Evolutionary conservation across 179 eudicot genomes (phyloP).

Genomic region (Camellia oleifera): DNA sequence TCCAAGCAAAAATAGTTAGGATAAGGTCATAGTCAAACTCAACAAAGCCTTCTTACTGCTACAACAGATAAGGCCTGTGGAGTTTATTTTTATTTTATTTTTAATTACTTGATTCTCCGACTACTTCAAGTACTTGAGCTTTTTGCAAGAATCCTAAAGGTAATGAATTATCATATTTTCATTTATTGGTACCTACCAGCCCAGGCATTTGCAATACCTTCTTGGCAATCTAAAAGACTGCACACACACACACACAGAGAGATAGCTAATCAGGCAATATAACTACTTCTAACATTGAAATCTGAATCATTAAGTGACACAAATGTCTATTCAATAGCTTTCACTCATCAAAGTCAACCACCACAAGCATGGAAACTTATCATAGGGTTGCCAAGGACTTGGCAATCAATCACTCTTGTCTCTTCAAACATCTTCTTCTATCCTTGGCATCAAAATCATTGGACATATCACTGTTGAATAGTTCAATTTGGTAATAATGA

Average conservation of each 20-base stretch:
- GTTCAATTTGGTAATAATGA: neutral
- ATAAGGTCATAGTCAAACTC: neutral
- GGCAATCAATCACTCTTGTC: slow-evolving; percentile 59
- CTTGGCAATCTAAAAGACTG: neutral
- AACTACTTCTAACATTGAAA: neutral
- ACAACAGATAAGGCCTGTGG: neutral
- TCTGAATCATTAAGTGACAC: neutral
- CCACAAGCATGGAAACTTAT: slow-evolving; percentile 70
- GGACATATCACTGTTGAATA: neutral
- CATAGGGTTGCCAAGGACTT: slow-evolving; percentile 63
- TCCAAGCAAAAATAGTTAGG: neutral
- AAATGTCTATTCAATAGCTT: slow-evolving; percentile 41
- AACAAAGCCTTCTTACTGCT: neutral
- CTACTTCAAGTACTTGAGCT: neutral
- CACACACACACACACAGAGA: neutral
- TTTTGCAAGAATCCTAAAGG: neutral
- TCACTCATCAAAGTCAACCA: slow-evolving; percentile 37
- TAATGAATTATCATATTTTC: neutral
- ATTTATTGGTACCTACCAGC: neutral
- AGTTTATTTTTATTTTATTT: neutral
- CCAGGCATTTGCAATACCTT: neutral
- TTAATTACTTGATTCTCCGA: neutral
- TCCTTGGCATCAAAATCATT: neutral
- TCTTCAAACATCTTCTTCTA: slow-evolving; percentile 63
- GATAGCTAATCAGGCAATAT: neutral